Percentiles rank a stretch among this genome's conserved stretches.
phyloP scores from a whole-genome alignment of 768 basidiomycete genomes.

The Pluteus cervinus region DNA sequence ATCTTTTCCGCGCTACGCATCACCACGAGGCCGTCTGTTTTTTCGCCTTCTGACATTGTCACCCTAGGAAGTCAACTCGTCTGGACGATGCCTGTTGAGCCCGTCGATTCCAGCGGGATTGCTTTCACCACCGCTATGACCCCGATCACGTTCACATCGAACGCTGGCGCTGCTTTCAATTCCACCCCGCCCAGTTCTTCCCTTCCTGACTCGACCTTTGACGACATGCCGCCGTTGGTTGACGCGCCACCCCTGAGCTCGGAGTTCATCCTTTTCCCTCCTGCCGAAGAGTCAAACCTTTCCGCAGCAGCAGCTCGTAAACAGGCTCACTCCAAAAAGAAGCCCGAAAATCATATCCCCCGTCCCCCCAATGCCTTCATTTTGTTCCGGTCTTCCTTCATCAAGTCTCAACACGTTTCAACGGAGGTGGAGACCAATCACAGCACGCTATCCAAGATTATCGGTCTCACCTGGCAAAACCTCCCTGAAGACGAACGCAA shows the following conservation, averaged over 20 bases:
- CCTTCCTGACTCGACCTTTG: conserved; percentile 1
- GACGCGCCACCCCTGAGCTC: conserved; percentile 18
- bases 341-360: conserved; percentile 65
- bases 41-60: too few species aligned
- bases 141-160: conserved; percentile 49
- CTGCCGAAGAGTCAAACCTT: conserved; percentile 20
- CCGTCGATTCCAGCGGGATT: conserved; percentile 22
- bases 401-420: conserved; percentile 70
- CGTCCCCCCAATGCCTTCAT: conserved; percentile 84
- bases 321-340: conserved; percentile 58
- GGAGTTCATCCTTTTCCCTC: conserved; percentile 49
- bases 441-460: conserved; percentile 78
- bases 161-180: too few species aligned
- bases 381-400: conserved; percentile 76
- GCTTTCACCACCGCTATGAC: conserved; percentile 57
- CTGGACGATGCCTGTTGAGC: conserved; percentile 1
- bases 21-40: too few species aligned
- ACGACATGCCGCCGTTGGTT: conserved; percentile 36
- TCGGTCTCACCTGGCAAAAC: conserved; percentile 75
- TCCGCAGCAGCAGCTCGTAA: conserved; percentile 30
- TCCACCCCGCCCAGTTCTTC: not conserved
- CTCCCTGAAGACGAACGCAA: conserved; percentile 67
- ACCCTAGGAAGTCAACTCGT: too few species aligned
- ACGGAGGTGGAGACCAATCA: conserved; percentile 75
- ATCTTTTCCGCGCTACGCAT: too few species aligned